phyloP scores from a whole-genome alignment of 176 grass and related monocot genomes.

The Avena eriantha region DNA sequence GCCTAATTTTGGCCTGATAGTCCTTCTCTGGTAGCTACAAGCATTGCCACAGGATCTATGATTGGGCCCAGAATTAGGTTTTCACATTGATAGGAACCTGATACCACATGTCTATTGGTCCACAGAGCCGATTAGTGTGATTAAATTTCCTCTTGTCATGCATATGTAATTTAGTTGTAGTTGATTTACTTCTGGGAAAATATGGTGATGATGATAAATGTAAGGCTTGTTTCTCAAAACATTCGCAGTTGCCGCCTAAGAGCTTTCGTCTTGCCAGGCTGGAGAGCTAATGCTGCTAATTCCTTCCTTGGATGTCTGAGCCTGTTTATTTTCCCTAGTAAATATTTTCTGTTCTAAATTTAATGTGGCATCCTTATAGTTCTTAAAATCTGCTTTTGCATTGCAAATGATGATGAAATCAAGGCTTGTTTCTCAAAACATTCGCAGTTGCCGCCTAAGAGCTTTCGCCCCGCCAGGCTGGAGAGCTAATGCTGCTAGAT shows the following conservation, averaged over 20 bases:
- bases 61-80: slow-evolving; percentile 46
- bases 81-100: slow-evolving; percentile 80
- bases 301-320: slow-evolving; percentile 69
- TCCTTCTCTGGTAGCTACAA: slow-evolving; percentile 64
- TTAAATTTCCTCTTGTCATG: slow-evolving; percentile 38
- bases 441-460: slow-evolving; percentile 63
- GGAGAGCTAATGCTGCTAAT: slow-evolving; percentile 56
- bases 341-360: neutral
- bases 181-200: no score
- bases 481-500: slow-evolving; percentile 56
- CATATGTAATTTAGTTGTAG: neutral
- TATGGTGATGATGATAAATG: neutral
- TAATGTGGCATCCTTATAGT: neutral
- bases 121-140: slow-evolving; percentile 86
- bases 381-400: neutral
- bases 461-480: slow-evolving; percentile 59
- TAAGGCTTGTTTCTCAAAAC: slow-evolving; percentile 75
- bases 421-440: slow-evolving; percentile 74
- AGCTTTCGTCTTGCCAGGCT: slow-evolving; percentile 62
- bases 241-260: slow-evolving; percentile 68
- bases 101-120: slow-evolving; percentile 17
- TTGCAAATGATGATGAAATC: slow-evolving; percentile 21
- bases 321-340: neutral
- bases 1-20: slow-evolving; percentile 53
- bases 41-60: slow-evolving; percentile 18